These are phyloP conservation scores for Botryotinia globosa DNA, from an alignment of 2,329 filamentous ascomycete genomes.

Conservation along the genomic window DNA sequence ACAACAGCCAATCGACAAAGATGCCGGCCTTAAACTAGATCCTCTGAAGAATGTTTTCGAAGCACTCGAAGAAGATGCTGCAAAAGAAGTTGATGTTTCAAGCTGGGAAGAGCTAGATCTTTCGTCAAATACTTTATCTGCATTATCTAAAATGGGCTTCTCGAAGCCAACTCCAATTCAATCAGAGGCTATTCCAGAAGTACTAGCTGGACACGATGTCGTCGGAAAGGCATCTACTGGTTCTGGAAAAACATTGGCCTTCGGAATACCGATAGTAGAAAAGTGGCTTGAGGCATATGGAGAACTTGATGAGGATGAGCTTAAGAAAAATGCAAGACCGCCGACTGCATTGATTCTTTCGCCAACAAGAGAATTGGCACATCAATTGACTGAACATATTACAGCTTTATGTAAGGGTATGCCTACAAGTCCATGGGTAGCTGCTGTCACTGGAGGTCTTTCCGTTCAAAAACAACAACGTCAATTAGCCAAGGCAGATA, in stretches of 20 bases:
- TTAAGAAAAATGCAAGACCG: constrained; percentile 40
- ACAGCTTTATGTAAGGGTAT: constrained; percentile 66
- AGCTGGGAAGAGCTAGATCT: constrained; percentile 75
- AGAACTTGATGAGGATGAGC: constrained; percentile 42
- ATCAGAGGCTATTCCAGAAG: constrained; percentile 72
- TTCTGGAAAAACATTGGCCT: constrained; percentile 94
- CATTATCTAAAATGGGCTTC: constrained; percentile 79
- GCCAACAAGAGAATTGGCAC: constrained; percentile 88
- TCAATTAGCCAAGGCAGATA: constrained; percentile 77
- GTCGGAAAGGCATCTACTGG: constrained; percentile 96
- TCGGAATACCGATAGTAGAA: constrained; percentile 90
- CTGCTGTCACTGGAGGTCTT: constrained; percentile 85
- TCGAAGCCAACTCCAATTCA: constrained; percentile 80
- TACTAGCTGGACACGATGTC: constrained; percentile 81
- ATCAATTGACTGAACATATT: constrained; percentile 84
- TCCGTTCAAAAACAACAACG: constrained; percentile 95
- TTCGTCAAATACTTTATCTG: constrained; percentile 66
- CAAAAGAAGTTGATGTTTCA: constrained; percentile 68
- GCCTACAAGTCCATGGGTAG: constrained; percentile 65
- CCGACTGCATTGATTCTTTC: constrained; percentile 81
- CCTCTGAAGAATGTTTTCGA: constrained; percentile 35
- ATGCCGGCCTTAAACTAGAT: constrained; percentile 32
- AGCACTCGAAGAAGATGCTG: constrained; percentile 52
- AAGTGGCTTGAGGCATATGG: constrained; percentile 61
- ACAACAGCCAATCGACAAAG: constrained; percentile 30